Evolutionary conservation across 169 alveolate genomes (phyloP), one percentile per base, ranked within the genome.

Genomic region (Plasmodium gallinaceum): DNA sequence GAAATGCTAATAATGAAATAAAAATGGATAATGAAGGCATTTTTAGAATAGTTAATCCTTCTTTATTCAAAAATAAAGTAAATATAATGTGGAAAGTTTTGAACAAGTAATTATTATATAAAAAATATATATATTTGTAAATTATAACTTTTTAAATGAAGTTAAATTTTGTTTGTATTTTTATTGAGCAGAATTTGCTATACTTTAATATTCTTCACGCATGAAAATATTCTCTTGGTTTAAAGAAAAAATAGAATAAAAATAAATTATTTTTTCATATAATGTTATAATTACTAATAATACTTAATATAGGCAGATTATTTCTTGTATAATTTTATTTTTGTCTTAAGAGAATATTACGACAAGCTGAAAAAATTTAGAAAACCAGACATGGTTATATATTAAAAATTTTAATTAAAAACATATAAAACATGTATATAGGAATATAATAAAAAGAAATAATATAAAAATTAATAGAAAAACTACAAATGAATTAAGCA

Each of bases 141-240:
- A 9, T 32, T 32, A 32, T 26, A n/a, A 65, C 12, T 65, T 65
- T 65, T 9, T 39, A 26, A 26, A 26, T 32, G 26, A 14, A 26
- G 39, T 2, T 4, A 32, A 32, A 32, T 32, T 39, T 66, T 66
- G 9, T 42, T 45, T 39, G 4, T 7, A 16, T 60, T 46, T 68
- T 18, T 18, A 7, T 22, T 57, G 52, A 57, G 14, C 72, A 74
- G 88, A 43, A 61, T 74, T 37, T 74, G 88, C 88, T 74, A 74
- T 42, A 74, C 88, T 52, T 45, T 74, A 51, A 51, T 74, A 16
- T 32, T 57, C 52, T 74, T 39, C 42, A 32, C 73, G 10, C 88
- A 74, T 48, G 88, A 74, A 74, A 74, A 74, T 22, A 74, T 74
- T 58, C 88, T 57, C 88, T 54, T 74, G 88, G 88, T 74, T 74